Evolutionary conservation across 2,329 filamentous ascomycete species (phyloP).

Genomic region (Thielaviopsis punctulata): DNA sequence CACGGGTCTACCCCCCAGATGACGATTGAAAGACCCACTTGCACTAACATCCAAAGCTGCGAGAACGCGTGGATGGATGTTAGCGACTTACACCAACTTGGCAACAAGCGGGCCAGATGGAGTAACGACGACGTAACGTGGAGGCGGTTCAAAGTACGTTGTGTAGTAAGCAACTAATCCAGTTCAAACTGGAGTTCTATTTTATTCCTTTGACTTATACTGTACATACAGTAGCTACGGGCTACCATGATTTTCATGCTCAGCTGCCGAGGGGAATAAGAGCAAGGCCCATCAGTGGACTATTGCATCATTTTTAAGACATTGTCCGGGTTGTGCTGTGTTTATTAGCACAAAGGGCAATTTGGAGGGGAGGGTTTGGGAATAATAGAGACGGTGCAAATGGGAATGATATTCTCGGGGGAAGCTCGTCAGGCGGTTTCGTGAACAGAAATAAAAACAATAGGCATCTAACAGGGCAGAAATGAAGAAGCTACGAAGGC

Average conservation of each 20-base stretch:
- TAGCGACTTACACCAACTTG: constrained; percentile 1
- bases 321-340: background rate
- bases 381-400: too few relatives aligned
- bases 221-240: too few relatives aligned
- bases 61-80: background rate
- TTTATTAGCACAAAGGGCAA: too few relatives aligned
- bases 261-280: background rate
- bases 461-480: too few relatives aligned
- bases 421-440: too few relatives aligned
- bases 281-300: background rate
- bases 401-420: too few relatives aligned
- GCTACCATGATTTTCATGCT: background rate
- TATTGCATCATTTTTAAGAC: background rate
- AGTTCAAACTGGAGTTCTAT: too few relatives aligned
- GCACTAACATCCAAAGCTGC: background rate
- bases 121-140: background rate
- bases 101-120: background rate
- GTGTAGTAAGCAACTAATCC: background rate
- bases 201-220: too few relatives aligned
- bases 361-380: too few relatives aligned
- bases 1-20: background rate
- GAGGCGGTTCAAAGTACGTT: too few relatives aligned
- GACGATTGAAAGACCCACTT: background rate
- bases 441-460: too few relatives aligned
- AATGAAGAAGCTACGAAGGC: too few relatives aligned